These are phyloP conservation scores for Aspergillus latus DNA, from an alignment of 2,329 filamentous ascomycete genomes.

Conservation along the genomic window DNA sequence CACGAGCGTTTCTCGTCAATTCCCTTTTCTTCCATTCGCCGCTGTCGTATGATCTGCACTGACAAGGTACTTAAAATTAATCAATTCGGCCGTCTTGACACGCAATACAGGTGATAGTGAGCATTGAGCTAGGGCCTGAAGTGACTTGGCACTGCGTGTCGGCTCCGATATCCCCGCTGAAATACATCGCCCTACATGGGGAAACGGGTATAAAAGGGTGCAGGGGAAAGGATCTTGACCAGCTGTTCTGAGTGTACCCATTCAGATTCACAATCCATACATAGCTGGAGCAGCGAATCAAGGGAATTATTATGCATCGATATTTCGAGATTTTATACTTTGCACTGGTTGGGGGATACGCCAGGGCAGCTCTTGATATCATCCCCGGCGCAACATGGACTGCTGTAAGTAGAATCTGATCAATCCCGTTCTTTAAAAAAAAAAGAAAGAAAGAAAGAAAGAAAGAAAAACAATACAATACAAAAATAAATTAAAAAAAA, in stretches of 20 bases:
- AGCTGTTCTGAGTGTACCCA: neutral
- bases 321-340: neutral
- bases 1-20: neutral
- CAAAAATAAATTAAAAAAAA: no score
- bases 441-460: no score
- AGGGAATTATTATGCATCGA: neutral
- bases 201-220: neutral
- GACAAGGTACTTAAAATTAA: neutral
- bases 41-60: neutral
- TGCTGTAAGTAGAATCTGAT: slow-evolving; percentile 19
- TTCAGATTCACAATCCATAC: neutral
- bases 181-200: neutral
- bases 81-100: no score
- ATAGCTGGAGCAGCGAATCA: neutral
- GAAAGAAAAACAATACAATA: no score
- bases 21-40: neutral
- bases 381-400: slow-evolving; percentile 50
- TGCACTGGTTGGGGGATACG: neutral
- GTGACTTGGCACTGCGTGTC: neutral
- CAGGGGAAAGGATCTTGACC: neutral
- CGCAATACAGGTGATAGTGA: no score
- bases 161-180: neutral
- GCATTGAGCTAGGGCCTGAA: neutral
- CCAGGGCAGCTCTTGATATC: slow-evolving; percentile 13
- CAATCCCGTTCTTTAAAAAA: neutral